Percentiles rank a stretch among this genome's conserved stretches.
phyloP scores from a whole-genome alignment of 176 grass and related monocot genomes.

The Raddia distichophylla region DNA sequence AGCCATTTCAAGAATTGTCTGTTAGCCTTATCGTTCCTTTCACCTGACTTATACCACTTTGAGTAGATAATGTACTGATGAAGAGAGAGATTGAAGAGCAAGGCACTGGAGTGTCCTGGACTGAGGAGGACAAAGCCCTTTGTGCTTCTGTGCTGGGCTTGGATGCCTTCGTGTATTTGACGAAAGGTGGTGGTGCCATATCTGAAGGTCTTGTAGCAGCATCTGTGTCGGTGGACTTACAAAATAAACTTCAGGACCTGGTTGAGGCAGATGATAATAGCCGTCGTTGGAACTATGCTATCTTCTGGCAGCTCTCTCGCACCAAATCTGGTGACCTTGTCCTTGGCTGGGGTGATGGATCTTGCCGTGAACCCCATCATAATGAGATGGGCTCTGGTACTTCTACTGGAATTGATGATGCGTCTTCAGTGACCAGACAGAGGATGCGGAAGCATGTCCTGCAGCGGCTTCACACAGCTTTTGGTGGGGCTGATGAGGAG shows the following conservation, averaged over 20 bases:
- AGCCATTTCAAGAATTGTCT: neutral
- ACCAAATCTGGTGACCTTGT: conserved; percentile 67
- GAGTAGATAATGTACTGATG: conserved; percentile 39
- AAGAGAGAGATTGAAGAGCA: conserved; percentile 35
- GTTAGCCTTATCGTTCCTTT: neutral
- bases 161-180: conserved; percentile 73
- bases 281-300: conserved; percentile 75
- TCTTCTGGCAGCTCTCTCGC: conserved; percentile 83
- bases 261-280: conserved; percentile 51
- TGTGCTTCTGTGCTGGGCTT: conserved; percentile 54
- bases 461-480: conserved; percentile 56
- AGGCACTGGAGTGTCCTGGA: conserved; percentile 45
- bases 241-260: conserved; percentile 70
- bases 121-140: conserved; percentile 52
- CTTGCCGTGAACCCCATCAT: conserved; percentile 58
- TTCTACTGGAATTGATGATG: conserved; percentile 27
- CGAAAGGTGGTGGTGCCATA: conserved; percentile 45
- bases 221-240: conserved; percentile 52
- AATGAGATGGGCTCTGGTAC: conserved; percentile 36
- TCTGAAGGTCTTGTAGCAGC: conserved; percentile 65
- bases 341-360: conserved; percentile 87
- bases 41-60: conserved; percentile 8
- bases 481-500: conserved; percentile 70
- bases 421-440: conserved; percentile 37
- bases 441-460: conserved; percentile 55